Evolutionary conservation across 225 moss, liverwort and hornwort genomes (phyloP), one percentile per base, ranked within the genome.

Genomic region (Asterella californica): DNA sequence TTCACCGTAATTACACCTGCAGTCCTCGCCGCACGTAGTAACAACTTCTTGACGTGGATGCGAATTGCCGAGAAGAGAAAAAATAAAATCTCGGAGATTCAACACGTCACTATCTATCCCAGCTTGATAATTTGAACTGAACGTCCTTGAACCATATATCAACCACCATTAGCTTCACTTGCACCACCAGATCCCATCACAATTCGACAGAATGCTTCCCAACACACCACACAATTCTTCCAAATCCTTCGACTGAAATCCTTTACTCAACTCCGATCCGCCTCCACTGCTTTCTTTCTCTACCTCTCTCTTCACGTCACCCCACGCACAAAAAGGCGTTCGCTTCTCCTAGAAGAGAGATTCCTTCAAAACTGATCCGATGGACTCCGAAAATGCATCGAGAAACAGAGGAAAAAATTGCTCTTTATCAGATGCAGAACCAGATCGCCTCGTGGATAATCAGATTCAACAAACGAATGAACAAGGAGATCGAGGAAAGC

Each of bases 71-170:
- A 73, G 73, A 32, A n/a, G 30, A 18, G n/a, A 50, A 73, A 73
- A 73, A 73, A 73, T 25, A 73, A 48, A 73, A 48, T 73, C 73
- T 50, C 73, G 47, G 73, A 73, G 73, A 73, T 73, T 73, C 73
- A 73, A 48, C 70, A 19, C 42, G 70, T 70, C 70, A 70, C 70
- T 42, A 59, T 38, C 45, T 70, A 22, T 25, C 8, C 17, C 73
- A 21, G 25, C 25, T 5, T 50, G 73, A 52, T 73, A 48, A 73
- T 48, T 48, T 52, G 10, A n/a, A 10, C 73, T 73, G 0, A 27
- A 11, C 50, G 47, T 30, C 73, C 49, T 52, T n/a, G 25, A 49
- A 50, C 11, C 49, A 29, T 14, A 50, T 48, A 48, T 5, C 49
- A 19, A 73, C 21, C 48, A 73, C 24, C 73, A 14, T 73, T 2